Conservation (phyloP, 2,329 filamentous ascomycete species). For the Epichloe festucae region DNA sequence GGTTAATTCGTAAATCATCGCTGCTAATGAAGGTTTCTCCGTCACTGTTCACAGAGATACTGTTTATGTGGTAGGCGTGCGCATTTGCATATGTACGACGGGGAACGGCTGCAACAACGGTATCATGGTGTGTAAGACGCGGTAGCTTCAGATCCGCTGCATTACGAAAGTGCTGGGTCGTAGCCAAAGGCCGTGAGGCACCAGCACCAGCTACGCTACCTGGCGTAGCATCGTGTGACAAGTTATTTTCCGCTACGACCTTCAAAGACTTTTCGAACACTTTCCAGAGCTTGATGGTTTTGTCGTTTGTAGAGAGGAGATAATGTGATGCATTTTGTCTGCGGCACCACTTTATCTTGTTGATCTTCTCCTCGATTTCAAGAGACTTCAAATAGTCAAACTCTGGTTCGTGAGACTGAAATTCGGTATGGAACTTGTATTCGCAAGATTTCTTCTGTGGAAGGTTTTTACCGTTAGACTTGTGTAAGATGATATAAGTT, state of each 20-base stretch:
- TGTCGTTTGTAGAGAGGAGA: constrained; percentile 95
- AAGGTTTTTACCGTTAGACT: background rate
- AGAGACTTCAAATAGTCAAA: constrained; percentile 99
- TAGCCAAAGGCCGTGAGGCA: constrained; percentile 53
- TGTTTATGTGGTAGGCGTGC: constrained; percentile 99
- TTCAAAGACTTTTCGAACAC: constrained; percentile 99
- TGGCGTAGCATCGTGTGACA: constrained; percentile 87
- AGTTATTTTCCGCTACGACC: constrained; percentile 96
- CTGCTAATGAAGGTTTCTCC: constrained; percentile 99
- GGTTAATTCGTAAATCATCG: constrained; percentile 91
- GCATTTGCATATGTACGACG: constrained; percentile 95
- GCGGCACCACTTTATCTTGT: constrained; percentile 99
- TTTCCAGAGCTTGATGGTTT: constrained; percentile 99
- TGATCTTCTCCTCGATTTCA: constrained; percentile 99
- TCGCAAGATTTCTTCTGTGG: constrained; percentile 98
- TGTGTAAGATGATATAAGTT: constrained; percentile 6
- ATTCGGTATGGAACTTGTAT: constrained; percentile 99
- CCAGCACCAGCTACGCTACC: constrained; percentile 60
- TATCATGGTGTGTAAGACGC: constrained; percentile 94
- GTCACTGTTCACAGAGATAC: constrained; percentile 99
- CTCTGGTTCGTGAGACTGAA: constrained; percentile 97
- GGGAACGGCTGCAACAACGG: constrained; percentile 90
- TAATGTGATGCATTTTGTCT: constrained; percentile 98
- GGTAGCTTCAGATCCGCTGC: constrained; percentile 81
- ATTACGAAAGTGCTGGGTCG: constrained; percentile 63